Base-by-base conservation (phyloP, 2,329 filamentous ascomycete species). In the Aspergillus fumigatiaffinis region DNA sequence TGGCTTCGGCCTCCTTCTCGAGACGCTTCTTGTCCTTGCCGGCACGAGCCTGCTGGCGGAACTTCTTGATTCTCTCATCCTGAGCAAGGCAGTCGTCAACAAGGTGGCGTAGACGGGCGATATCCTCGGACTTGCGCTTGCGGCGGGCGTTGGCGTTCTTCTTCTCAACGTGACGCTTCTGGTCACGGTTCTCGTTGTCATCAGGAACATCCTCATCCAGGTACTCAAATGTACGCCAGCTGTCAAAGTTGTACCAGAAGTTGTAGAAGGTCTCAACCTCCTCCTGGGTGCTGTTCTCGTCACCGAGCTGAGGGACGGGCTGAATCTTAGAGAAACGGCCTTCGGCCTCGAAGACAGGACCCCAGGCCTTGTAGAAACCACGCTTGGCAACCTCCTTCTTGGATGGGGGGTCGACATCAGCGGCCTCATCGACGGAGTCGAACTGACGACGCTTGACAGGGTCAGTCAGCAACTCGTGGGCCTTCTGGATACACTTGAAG, bases 401-500 rank as follows among this genome's bases (percentile, higher is more conserved):
- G 73, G 83, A 85, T 0, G 95, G 95, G 49, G 93, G 91, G 70
- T 96, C 90, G 58, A 96, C 88, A 57, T 99, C 90, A 62, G 94
- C 94, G 67, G 86, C 87, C 78, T 97, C 92, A 71, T 99, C 94
- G 60, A 97, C 92, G 2, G 91, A 96, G 78, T 99, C 94, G 79
- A 89, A 99, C 79, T 99, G 94, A 58, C 92, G 88, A 61, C 94
- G 90, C 81, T 91, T 95, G 75, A 87, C 83, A 52, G 94, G 94
- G 80, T 99, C 94, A 55, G 91, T 85, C 20, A 99, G 89, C 53
- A 97, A 84, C 71, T 99, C 94, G 68, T 89, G 93, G 57, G 94
- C 94, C 79, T 97, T 97, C 76, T 99, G 95, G 76, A 99, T 99
- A 79, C 95, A 99, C 85, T 99, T 99, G 89, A 99, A 99, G 84